phyloP scores from a whole-genome alignment of 306 rosid species.

The Prunus kanzakura region DNA sequence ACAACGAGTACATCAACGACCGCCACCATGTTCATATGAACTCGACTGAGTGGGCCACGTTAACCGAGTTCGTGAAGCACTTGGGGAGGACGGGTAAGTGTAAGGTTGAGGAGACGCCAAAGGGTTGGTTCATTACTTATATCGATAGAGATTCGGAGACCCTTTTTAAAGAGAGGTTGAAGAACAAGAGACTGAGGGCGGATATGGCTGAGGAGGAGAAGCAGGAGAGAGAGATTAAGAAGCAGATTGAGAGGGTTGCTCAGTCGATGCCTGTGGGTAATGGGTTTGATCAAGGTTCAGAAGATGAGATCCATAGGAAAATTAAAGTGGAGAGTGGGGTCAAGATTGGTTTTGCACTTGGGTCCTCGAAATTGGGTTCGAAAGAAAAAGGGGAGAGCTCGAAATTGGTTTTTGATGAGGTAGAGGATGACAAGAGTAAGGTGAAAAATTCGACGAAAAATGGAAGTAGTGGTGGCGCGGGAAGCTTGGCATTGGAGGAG shows the following conservation, averaged over 20 bases:
- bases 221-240: conserved; percentile 80
- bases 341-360: conserved; percentile 74
- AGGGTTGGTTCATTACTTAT: conserved; percentile 93
- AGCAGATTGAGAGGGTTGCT: conserved; percentile 78
- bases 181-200: conserved; percentile 57
- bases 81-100: conserved; percentile 81
- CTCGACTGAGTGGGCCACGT: conserved; percentile 75
- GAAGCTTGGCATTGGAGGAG: conserved; percentile 61
- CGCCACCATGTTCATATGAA: conserved; percentile 91
- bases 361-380: conserved; percentile 36
- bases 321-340: conserved; percentile 59
- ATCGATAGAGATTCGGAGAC: conserved; percentile 76
- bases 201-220: conserved; percentile 85
- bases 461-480: conserved; percentile 25
- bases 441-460: conserved; percentile 16
- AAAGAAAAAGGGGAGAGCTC: conserved; percentile 51
- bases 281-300: conserved; percentile 36
- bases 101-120: conserved; percentile 91
- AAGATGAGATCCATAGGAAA: conserved; percentile 39
- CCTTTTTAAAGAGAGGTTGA: conserved; percentile 77
- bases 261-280: conserved; percentile 33
- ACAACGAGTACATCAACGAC: conserved; percentile 80
- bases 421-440: conserved; percentile 41
- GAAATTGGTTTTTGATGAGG: conserved; percentile 56
- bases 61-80: conserved; percentile 82